Evolutionary conservation across 495 filamentous ascomycete genomes (phyloP).

Genomic region (Annulohypoxylon nitens): DNA sequence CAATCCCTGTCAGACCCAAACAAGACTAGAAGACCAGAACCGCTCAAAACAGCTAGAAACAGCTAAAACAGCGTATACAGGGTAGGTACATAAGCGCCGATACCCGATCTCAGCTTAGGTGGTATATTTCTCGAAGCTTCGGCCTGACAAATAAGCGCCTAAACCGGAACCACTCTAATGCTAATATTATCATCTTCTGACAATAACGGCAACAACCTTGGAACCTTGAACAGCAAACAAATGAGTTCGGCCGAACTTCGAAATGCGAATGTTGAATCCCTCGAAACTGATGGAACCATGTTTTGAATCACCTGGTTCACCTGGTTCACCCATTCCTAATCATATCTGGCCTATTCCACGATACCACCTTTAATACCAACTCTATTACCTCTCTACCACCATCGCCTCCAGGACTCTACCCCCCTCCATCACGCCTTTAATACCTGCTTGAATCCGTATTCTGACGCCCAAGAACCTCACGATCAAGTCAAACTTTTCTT

Average conservation of each 20-base stretch:
- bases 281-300: conserved; percentile 27
- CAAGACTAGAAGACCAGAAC: too few relatives aligned
- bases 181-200: conserved; percentile 10
- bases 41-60: too few relatives aligned
- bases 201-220: background rate
- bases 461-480: background rate
- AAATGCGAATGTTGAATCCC: conserved; percentile 3
- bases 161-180: background rate
- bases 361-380: background rate
- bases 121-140: conserved; percentile 37
- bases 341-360: background rate
- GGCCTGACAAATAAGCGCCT: conserved; percentile 38
- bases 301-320: background rate
- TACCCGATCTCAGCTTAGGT: conserved; percentile 1
- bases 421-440: background rate
- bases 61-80: background rate
- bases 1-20: background rate
- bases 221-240: conserved; percentile 1
- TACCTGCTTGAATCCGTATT: conserved; percentile 1
- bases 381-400: too few relatives aligned
- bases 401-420: too few relatives aligned
- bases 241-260: background rate
- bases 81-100: conserved; percentile 8
- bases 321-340: background rate
- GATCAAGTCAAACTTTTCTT: background rate